Conservation (phyloP, 768 basidiomycete species). For the Leccinum fibrillosum region DNA sequence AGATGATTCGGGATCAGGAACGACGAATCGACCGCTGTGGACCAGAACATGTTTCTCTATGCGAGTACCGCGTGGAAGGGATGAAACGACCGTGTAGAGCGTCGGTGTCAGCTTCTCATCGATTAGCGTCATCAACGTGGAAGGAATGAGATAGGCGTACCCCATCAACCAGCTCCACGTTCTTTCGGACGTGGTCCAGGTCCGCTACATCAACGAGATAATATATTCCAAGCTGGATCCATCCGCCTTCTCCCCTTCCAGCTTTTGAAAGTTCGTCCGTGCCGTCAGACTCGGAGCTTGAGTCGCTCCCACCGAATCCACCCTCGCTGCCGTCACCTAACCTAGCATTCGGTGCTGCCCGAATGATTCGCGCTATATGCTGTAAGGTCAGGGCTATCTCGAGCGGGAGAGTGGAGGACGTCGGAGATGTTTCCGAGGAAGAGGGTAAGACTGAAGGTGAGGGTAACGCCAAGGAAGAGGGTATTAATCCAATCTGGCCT, state of each 20-base stretch:
- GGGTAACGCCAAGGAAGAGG: conserved; percentile 68
- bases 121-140: background rate
- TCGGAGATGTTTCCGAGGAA: conserved; percentile 49
- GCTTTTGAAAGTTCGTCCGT: conserved; percentile 34
- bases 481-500: conserved; percentile 92
- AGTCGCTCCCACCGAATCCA: conserved; percentile 24
- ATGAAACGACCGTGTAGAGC: conserved; percentile 59
- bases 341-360: conserved; percentile 51
- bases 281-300: background rate
- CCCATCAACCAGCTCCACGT: conserved; percentile 28
- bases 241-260: conserved; percentile 37
- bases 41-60: conserved; percentile 75
- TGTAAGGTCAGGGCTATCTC: conserved; percentile 79
- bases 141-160: conserved; percentile 12
- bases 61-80: conserved; percentile 67
- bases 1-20: conserved; percentile 27
- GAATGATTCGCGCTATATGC: conserved; percentile 68
- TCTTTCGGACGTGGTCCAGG: conserved; percentile 39
- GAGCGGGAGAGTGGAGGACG: conserved; percentile 44
- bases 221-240: conserved; percentile 62
- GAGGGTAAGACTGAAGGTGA: conserved; percentile 34
- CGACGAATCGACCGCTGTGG: conserved; percentile 60
- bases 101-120: conserved; percentile 33
- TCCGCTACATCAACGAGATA: conserved; percentile 56
- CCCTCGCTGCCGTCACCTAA: conserved; percentile 25